Percentiles rank a stretch among this genome's conserved stretches.
Evolutionary conservation across 768 basidiomycete genomes (phyloP).

Genomic region (Amanita fuliginea): DNA sequence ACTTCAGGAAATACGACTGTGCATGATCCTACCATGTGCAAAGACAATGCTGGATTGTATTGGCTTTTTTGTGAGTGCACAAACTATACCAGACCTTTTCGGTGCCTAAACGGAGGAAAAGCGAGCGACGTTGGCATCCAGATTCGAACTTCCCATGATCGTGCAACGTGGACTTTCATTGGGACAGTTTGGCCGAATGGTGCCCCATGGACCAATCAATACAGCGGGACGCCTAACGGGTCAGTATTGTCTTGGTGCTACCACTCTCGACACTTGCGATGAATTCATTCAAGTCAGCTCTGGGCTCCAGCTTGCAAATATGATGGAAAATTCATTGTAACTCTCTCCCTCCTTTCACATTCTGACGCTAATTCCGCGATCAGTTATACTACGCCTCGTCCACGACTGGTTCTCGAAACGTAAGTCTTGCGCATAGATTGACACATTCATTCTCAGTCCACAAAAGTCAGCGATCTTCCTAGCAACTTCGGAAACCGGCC

Average conservation of each 20-base stretch:
- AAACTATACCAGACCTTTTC: too few relatives aligned
- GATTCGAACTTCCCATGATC: conserved; percentile 15
- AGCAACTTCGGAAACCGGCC: conserved; percentile 11
- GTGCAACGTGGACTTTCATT: conserved; percentile 31
- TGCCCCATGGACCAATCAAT: conserved; percentile 34
- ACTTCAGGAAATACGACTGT: conserved; percentile 32
- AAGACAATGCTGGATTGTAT: conserved; percentile 32
- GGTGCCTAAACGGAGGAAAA: too few relatives aligned
- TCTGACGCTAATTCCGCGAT: conserved; percentile 19
- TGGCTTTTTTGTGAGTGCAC: conserved; percentile 32
- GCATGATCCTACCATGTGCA: conserved; percentile 41
- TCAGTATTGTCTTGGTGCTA: conserved; percentile 24
- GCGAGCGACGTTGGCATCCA: too few relatives aligned
- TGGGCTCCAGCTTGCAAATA: too few relatives aligned
- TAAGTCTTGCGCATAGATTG: too few relatives aligned
- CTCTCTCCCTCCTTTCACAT: too few relatives aligned
- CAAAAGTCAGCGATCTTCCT: conserved; percentile 13
- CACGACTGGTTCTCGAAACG: conserved; percentile 28
- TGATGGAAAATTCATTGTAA: too few relatives aligned
- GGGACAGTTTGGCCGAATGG: conserved; percentile 34
- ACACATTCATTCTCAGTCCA: too few relatives aligned
- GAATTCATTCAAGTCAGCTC: too few relatives aligned
- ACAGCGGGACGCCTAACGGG: too few relatives aligned
- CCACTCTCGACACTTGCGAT: too few relatives aligned
- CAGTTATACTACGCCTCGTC: conserved; percentile 18